Percentiles rank a stretch among this genome's conserved stretches.
These are phyloP conservation scores for Diaporthe vexans DNA, from an alignment of 2,329 filamentous ascomycete species.

Conservation along the genomic window DNA sequence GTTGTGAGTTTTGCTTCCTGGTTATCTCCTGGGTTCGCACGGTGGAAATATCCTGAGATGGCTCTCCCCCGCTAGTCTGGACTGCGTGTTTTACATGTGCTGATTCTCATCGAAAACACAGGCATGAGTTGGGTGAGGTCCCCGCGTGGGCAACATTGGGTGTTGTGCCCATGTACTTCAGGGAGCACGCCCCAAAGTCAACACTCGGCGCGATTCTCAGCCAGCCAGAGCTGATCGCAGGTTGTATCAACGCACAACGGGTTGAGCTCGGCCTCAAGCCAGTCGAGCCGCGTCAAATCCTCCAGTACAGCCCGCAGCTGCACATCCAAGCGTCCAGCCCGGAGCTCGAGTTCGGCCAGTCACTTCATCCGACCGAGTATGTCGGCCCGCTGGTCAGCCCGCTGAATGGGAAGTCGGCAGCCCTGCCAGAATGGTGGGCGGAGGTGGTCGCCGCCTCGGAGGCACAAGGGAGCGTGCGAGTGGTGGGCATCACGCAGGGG, in stretches of 20 bases:
- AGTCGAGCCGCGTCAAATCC: conserved; percentile 50
- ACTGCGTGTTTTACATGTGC: neutral
- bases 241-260: conserved; percentile 50
- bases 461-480: conserved; percentile 25
- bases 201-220: conserved; percentile 49
- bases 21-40: neutral
- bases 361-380: conserved; percentile 46
- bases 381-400: conserved; percentile 54
- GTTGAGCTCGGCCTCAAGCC: conserved; percentile 45
- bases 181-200: conserved; percentile 49
- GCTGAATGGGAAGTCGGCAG: conserved; percentile 18
- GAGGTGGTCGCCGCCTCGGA: conserved; percentile 46
- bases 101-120: neutral
- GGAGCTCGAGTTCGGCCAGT: conserved; percentile 51
- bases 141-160: conserved; percentile 54
- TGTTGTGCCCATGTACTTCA: conserved; percentile 54
- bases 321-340: conserved; percentile 56
- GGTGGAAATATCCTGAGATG: neutral
- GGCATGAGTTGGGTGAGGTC: conserved; percentile 49
- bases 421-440: conserved; percentile 52
- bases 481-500: conserved; percentile 56
- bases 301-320: conserved; percentile 53
- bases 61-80: too few species aligned
- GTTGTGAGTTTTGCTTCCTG: neutral
- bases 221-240: conserved; percentile 48